Conservation (phyloP, 345 rosid genomes). For the Citrus sp. region DNA sequence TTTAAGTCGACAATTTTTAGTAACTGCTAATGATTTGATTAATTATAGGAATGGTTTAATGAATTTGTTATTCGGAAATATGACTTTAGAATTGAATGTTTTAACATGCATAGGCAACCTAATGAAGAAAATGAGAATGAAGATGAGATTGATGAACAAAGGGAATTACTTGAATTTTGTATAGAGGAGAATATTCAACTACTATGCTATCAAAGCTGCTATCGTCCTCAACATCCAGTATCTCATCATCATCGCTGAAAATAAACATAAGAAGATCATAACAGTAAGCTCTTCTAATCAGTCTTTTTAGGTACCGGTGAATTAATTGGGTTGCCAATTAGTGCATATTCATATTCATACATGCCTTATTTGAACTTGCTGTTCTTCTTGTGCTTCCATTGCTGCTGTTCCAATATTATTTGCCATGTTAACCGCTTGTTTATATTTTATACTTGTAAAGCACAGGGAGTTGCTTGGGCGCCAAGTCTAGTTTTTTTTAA, state of each 20-base stretch:
- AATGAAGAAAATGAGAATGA: too few species aligned
- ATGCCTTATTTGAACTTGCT: not conserved
- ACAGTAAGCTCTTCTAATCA: not conserved
- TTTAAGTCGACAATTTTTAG: too few species aligned
- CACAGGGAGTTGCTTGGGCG: not conserved
- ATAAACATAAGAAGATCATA: not conserved
- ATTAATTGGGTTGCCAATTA: not conserved
- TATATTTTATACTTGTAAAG: not conserved
- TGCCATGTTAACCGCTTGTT: not conserved
- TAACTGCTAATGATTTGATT: too few species aligned
- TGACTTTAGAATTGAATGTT: too few species aligned
- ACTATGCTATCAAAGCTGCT: slow-evolving; percentile 28
- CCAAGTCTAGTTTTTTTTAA: not conserved
- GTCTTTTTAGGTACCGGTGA: not conserved
- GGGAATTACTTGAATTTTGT: too few species aligned
- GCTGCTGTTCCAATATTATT: not conserved
- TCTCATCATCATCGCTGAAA: slow-evolving; percentile 29
- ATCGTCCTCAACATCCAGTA: slow-evolving; percentile 26
- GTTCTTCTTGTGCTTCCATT: not conserved
- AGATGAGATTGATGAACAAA: too few species aligned
- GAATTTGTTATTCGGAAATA: too few species aligned
- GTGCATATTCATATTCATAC: not conserved
- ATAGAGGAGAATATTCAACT: slow-evolving; percentile 2
- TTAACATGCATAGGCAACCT: too few species aligned
- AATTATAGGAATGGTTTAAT: too few species aligned